These are phyloP conservation scores for Marsdenia floribunda DNA, from an alignment of 257 asterid genomes.

Conservation along the genomic window DNA sequence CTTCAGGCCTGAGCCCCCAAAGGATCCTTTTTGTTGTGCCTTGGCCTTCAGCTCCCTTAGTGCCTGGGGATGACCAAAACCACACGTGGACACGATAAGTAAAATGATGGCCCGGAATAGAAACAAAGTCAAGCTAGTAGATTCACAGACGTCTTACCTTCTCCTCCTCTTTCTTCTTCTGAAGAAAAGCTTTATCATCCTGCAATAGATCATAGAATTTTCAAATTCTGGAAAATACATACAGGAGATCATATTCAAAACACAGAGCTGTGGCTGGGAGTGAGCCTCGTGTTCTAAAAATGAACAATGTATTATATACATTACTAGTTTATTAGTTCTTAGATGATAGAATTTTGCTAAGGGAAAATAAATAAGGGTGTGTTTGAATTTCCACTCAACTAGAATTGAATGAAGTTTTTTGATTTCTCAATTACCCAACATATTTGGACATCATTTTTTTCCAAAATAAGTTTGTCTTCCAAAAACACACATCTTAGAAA, in stretches of 20 bases:
- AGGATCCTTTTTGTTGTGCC: slow-evolving; percentile 59
- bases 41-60: slow-evolving; percentile 68
- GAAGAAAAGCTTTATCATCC: slow-evolving; percentile 60
- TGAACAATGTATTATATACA: no score
- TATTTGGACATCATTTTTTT: no score
- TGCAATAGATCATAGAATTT: slow-evolving; percentile 18
- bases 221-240: not conserved
- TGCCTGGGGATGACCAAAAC: slow-evolving; percentile 33
- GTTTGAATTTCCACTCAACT: no score
- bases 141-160: slow-evolving; percentile 36
- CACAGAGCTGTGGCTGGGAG: no score
- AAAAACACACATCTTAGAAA: no score
- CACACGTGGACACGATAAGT: not conserved
- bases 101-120: not conserved
- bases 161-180: slow-evolving; percentile 83
- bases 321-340: no score
- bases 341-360: no score
- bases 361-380: no score
- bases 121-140: not conserved
- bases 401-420: no score
- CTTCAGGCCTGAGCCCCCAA: slow-evolving; percentile 82
- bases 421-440: no score
- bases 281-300: no score
- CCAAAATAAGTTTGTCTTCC: no score
- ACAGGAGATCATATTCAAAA: not conserved